Evolutionary conservation across 1,284 basidiomycete species (phyloP).

Genomic region (Trichosporon faecale): DNA sequence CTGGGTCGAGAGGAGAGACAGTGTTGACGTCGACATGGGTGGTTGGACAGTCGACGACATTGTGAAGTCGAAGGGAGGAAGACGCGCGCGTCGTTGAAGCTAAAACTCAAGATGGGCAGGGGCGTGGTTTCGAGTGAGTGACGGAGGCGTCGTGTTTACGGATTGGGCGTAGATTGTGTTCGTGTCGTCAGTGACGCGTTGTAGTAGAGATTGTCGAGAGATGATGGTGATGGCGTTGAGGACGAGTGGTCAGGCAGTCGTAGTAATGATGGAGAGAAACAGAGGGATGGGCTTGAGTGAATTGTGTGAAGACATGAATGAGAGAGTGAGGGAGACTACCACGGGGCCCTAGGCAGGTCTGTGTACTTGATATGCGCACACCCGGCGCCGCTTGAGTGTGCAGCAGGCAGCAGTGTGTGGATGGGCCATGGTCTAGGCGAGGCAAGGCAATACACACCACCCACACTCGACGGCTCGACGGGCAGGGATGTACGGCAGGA

Average conservation of each 20-base stretch:
- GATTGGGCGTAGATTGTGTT: not conserved
- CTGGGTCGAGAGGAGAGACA: conserved; percentile 3
- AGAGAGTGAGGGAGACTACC: not conserved
- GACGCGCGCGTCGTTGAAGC: not conserved
- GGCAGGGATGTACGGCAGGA: conserved; percentile 1
- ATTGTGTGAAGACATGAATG: conserved; percentile 6
- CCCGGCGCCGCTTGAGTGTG: not conserved
- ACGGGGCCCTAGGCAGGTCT: not conserved
- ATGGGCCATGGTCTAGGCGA: not conserved
- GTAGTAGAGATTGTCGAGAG: not conserved
- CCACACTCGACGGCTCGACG: no score
- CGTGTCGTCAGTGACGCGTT: not conserved
- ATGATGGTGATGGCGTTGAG: not conserved
- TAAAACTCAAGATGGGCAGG: conserved; percentile 4
- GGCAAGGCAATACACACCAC: not conserved
- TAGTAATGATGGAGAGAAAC: not conserved
- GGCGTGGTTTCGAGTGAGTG: conserved; percentile 5
- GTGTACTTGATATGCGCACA: not conserved
- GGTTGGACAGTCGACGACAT: not conserved
- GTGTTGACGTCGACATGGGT: not conserved
- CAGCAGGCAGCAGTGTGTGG: no score
- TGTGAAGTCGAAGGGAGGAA: not conserved
- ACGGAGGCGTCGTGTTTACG: not conserved
- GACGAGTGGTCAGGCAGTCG: not conserved
- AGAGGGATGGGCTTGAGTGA: not conserved